Conservation (phyloP, 371 early-diverging fungal genomes). For the Mortierella sp. region DNA sequence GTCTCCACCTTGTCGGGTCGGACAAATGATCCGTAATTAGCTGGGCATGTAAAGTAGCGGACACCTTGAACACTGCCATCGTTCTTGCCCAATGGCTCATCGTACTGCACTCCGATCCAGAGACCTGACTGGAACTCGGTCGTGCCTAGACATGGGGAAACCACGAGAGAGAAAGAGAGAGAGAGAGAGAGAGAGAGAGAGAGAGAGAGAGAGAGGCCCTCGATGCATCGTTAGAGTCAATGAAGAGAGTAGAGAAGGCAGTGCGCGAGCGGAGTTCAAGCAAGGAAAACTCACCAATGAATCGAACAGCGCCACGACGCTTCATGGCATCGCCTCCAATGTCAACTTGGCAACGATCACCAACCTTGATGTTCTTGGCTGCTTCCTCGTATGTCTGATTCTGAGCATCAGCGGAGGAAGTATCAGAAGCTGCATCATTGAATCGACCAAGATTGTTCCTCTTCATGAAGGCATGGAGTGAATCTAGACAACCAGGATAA, state of each 20-base stretch:
- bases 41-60: conserved; percentile 78
- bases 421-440: conserved; percentile 64
- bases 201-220: background rate
- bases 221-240: too few relatives aligned
- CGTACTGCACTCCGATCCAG: conserved; percentile 96
- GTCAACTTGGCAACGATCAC: conserved; percentile 88
- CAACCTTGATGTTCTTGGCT: conserved; percentile 71
- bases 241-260: too few relatives aligned
- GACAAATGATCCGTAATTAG: conserved; percentile 88
- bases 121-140: conserved; percentile 85
- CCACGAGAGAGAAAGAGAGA: background rate
- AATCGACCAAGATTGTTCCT: conserved; percentile 92
- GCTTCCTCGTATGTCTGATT: conserved; percentile 63
- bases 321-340: conserved; percentile 57
- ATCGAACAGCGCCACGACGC: conserved; percentile 84
- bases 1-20: conserved; percentile 86
- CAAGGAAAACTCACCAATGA: conserved; percentile 70
- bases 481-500: conserved; percentile 61
- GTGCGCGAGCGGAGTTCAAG: too few relatives aligned
- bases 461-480: conserved; percentile 90
- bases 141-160: conserved; percentile 55
- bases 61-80: conserved; percentile 88
- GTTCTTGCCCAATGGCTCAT: conserved; percentile 96
- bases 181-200: conserved; percentile 2
- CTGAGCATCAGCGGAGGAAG: conserved; percentile 47